A percentile compares a stretch with the other conserved stretches of the same genome.
Conservation (phyloP, 495 filamentous ascomycete genomes). For the Penicillium nucicola region DNA sequence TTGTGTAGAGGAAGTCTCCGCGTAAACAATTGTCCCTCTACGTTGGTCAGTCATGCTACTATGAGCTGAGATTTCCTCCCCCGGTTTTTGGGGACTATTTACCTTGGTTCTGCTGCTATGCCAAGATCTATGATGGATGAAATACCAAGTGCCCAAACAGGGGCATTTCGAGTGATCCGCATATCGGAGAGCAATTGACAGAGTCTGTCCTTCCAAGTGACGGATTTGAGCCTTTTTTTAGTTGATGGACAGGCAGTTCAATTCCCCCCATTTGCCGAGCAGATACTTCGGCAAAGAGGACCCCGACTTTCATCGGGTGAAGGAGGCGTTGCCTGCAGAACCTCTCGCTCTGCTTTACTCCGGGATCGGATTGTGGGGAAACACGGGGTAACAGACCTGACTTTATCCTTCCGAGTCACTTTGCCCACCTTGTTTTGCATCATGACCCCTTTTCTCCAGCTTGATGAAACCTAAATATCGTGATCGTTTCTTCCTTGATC, state of each 20-base stretch:
- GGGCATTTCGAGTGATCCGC: background rate
- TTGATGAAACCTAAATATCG: no score
- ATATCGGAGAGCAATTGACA: background rate
- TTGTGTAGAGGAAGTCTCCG: background rate
- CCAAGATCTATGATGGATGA: background rate
- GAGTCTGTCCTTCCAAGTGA: no score
- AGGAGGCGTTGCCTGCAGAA: no score
- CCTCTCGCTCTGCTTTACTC: background rate
- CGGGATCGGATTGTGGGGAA: background rate
- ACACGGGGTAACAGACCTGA: no score
- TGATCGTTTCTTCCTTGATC: background rate
- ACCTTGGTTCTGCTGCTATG: background rate
- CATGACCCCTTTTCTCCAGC: no score
- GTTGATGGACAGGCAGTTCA: no score
- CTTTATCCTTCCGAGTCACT: no score
- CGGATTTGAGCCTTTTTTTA: no score
- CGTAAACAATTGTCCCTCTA: background rate
- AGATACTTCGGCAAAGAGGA: background rate
- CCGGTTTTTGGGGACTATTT: background rate
- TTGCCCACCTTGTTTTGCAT: no score
- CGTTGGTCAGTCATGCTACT: no score
- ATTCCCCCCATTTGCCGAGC: background rate
- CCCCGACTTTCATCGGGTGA: no score
- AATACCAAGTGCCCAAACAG: background rate
- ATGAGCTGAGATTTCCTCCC: no score